Evolutionary conservation across 108 stramenopile genomes (phyloP), one percentile per base, ranked within the genome.

Genomic region (Nitzschia sp.): DNA sequence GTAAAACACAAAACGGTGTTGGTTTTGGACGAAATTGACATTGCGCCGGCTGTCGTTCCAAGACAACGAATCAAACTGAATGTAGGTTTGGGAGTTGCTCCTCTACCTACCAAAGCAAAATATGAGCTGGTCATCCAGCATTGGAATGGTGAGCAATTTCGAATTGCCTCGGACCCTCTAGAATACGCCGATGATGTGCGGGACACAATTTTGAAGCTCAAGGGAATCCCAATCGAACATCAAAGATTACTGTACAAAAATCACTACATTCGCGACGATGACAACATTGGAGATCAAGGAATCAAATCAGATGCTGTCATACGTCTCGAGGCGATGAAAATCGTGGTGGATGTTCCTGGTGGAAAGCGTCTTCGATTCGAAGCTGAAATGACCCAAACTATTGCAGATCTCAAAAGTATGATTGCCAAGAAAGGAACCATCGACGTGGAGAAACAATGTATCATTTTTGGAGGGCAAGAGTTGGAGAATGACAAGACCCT

Each of bases 101-200:
- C 26, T 39, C 14, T 9, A 40, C n/a, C 12, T 1, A 34, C 11
- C 11, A 62, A 62, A 14, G 15, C n/a, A 20, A 19, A 29, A 7
- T 57, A 55, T 10, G 15, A 10, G 12, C 21, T 67, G 0, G 41
- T 8, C 8, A 56, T 67, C 41, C 20, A 67, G 41, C 66, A 55
- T 21, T 67, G 66, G 66, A 67, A 67, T n/a, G 66, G 66, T 17
- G 54, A 54, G 2, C 14, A 8, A 6, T 55, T 67, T 15, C 19
- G 14, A 20, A 24, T 67, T 20, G 21, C 5, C 8, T 43, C n/a
- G 11, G 66, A 52, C 19, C 38, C 66, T 11, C 40, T 8, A 9
- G 66, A 67, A 20, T 67, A 67, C 40, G 40, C 22, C 5, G 51
- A 62, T 55, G 73, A 75, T 43, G 17, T 75, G 25, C 52, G 51